Conservation (phyloP, 495 filamentous ascomycete genomes). For the Talaromyces adpressus region DNA sequence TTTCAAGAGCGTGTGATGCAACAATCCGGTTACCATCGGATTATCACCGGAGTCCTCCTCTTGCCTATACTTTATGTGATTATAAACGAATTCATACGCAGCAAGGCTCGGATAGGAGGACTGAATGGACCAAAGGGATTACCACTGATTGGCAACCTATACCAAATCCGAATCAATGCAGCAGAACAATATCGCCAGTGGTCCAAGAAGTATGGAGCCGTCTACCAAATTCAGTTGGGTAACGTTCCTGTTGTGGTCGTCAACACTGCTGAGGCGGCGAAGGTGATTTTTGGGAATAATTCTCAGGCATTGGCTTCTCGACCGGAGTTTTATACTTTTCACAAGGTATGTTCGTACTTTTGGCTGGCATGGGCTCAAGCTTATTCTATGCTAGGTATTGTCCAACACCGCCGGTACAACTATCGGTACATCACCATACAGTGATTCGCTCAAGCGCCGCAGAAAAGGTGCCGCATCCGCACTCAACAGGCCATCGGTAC, state of each 20-base stretch:
- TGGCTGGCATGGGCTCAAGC: neutral
- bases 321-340: constrained; percentile 59
- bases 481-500: constrained; percentile 53
- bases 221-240: constrained; percentile 60
- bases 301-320: constrained; percentile 44
- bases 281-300: constrained; percentile 51
- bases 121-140: constrained; percentile 49
- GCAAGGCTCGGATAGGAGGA: constrained; percentile 39
- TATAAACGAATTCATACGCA: constrained; percentile 45
- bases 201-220: constrained; percentile 49
- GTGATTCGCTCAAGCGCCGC: constrained; percentile 53
- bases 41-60: neutral
- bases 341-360: constrained; percentile 37
- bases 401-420: constrained; percentile 59
- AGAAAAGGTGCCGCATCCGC: constrained; percentile 59
- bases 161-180: constrained; percentile 51
- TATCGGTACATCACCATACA: constrained; percentile 58
- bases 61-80: constrained; percentile 29
- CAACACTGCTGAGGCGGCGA: constrained; percentile 50
- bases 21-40: neutral
- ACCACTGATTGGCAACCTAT: constrained; percentile 58
- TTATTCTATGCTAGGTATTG: constrained; percentile 36
- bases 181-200: constrained; percentile 54
- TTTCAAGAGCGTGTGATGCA: neutral
- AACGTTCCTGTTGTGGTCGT: constrained; percentile 56